These are phyloP conservation scores for Didymella pomorum DNA, from an alignment of 2,329 filamentous ascomycete genomes.

Conservation along the genomic window DNA sequence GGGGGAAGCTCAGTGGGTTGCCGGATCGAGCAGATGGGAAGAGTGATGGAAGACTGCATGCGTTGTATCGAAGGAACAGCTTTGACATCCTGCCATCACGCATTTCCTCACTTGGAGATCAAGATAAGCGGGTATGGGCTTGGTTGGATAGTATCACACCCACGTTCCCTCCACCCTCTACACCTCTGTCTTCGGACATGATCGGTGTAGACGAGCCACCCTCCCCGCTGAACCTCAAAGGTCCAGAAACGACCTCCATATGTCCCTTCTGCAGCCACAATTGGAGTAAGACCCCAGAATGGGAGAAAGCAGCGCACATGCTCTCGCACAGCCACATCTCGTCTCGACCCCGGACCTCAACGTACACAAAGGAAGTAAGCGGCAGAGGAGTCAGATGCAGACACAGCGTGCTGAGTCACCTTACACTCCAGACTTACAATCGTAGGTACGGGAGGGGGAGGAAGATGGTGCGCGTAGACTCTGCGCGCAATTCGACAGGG, in stretches of 20 bases:
- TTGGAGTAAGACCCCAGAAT: background rate
- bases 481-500: background rate
- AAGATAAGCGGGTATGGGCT: background rate
- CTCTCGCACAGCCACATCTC: background rate
- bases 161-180: background rate
- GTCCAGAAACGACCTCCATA: background rate
- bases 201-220: too few species aligned
- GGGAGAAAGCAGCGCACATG: constrained; percentile 7
- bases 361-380: background rate
- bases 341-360: background rate
- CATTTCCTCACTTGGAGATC: too few species aligned
- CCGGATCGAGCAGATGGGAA: too few species aligned
- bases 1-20: too few species aligned
- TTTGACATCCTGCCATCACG: background rate
- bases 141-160: background rate
- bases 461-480: background rate
- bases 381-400: background rate
- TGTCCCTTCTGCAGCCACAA: constrained; percentile 2
- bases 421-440: background rate
- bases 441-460: background rate
- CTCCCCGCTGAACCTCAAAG: too few species aligned
- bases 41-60: background rate
- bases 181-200: background rate
- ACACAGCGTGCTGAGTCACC: background rate
- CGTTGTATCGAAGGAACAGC: background rate